A percentile compares a stretch with the other conserved stretches of the same genome.
Evolutionary conservation across 129 eudicot species (phyloP).

Genomic region (Solidago caesia): DNA sequence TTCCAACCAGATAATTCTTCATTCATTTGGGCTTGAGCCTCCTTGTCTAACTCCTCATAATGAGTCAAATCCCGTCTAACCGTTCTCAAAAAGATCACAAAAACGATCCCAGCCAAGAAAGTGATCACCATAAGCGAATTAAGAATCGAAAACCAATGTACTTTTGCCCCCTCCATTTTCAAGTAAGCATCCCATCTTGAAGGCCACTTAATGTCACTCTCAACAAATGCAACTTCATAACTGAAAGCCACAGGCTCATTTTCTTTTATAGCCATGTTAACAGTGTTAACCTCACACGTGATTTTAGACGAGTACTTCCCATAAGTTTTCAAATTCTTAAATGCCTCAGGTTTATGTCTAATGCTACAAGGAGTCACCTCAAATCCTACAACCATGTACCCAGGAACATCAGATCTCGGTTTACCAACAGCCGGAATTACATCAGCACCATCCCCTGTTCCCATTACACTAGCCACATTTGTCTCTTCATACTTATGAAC

Average conservation of each 20-base stretch:
- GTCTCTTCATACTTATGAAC: slow-evolving; percentile 65
- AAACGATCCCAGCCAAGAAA: slow-evolving; percentile 66
- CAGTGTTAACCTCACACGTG: slow-evolving; percentile 52
- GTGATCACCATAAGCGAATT: slow-evolving; percentile 74
- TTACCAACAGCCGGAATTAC: slow-evolving; percentile 46
- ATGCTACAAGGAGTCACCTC: slow-evolving; percentile 66
- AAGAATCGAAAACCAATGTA: slow-evolving; percentile 73
- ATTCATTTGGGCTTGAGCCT: slow-evolving; percentile 78
- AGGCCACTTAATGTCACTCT: slow-evolving; percentile 79
- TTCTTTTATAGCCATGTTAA: slow-evolving; percentile 54
- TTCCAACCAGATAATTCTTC: slow-evolving; percentile 85
- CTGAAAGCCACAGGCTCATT: slow-evolving; percentile 57
- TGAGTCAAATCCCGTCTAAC: slow-evolving; percentile 60
- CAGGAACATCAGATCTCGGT: slow-evolving; percentile 45
- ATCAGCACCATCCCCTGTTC: slow-evolving; percentile 73
- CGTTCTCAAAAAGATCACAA: slow-evolving; percentile 66
- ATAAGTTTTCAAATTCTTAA: slow-evolving; percentile 58
- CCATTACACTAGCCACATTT: slow-evolving; percentile 67
- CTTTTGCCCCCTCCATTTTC: slow-evolving; percentile 79
- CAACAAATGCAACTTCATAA: slow-evolving; percentile 60
- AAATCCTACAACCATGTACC: slow-evolving; percentile 76
- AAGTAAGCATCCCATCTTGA: slow-evolving; percentile 81
- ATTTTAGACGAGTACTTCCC: slow-evolving; percentile 45
- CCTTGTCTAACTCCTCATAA: slow-evolving; percentile 73
- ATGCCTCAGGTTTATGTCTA: slow-evolving; percentile 39